Conservation (phyloP, 345 rosid species). For the Pelargonium nanum region DNA sequence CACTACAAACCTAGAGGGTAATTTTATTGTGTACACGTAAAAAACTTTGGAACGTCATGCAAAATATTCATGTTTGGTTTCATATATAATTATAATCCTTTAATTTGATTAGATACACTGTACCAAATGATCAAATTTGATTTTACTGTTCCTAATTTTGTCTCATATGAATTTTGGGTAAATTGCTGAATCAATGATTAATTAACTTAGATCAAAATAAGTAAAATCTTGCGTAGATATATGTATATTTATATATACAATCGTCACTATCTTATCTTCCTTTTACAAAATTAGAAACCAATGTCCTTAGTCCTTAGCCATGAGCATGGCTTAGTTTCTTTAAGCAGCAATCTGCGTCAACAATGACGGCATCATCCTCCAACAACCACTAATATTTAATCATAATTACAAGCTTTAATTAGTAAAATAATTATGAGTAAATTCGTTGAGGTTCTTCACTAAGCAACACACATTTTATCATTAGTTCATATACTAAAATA, state of each 20-base stretch:
- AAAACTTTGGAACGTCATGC: not conserved
- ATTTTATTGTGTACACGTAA: not conserved
- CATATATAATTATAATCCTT: too few species aligned
- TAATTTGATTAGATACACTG: too few species aligned
- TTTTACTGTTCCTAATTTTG: not conserved
- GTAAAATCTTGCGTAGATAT: too few species aligned
- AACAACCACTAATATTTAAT: not conserved
- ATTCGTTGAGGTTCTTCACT: not conserved
- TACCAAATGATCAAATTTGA: not conserved
- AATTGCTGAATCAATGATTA: too few species aligned
- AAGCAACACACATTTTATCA: not conserved
- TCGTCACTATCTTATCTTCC: not conserved
- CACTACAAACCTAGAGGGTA: not conserved
- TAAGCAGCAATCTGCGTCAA: not conserved
- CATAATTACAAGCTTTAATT: too few species aligned
- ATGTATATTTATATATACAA: too few species aligned
- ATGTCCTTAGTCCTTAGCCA: not conserved
- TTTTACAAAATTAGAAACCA: not conserved
- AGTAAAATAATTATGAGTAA: too few species aligned
- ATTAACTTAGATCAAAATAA: too few species aligned
- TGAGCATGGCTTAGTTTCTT: not conserved
- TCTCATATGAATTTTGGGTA: too few species aligned
- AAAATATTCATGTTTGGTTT: too few species aligned
- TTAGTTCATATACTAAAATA: too few species aligned
- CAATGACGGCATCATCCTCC: not conserved